Evolutionary conservation across 2,329 filamentous ascomycete genomes (phyloP).

Genomic region (Cladophialophora bantiana): DNA sequence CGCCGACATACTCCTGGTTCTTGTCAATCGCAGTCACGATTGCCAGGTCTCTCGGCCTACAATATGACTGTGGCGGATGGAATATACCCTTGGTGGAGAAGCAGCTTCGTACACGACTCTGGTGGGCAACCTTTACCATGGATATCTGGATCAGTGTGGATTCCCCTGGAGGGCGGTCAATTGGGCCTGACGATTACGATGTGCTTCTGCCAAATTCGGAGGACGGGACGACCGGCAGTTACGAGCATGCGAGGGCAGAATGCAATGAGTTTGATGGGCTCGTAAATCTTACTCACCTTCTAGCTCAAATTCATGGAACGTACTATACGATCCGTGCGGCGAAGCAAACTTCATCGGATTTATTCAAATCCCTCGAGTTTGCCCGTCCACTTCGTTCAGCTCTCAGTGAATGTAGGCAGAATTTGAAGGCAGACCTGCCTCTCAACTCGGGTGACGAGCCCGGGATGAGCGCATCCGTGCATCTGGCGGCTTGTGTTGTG

Average conservation of each 20-base stretch:
- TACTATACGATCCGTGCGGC: slow-evolving; percentile 24
- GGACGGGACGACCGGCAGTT: background rate
- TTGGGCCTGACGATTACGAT: slow-evolving; percentile 23
- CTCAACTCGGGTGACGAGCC: slow-evolving; percentile 14
- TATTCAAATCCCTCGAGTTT: slow-evolving; percentile 27
- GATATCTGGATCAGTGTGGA: slow-evolving; percentile 52
- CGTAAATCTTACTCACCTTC: slow-evolving; percentile 12
- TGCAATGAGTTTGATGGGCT: slow-evolving; percentile 17
- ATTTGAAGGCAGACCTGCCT: slow-evolving; percentile 12
- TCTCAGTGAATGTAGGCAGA: slow-evolving; percentile 26
- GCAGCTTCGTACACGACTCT: slow-evolving; percentile 52
- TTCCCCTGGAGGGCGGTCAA: slow-evolving; percentile 25
- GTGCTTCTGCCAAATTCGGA: slow-evolving; percentile 5
- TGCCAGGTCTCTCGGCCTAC: slow-evolving; percentile 60
- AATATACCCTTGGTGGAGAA: slow-evolving; percentile 51
- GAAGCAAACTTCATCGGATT: slow-evolving; percentile 14
- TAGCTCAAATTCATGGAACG: slow-evolving; percentile 21
- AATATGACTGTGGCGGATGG: slow-evolving; percentile 54
- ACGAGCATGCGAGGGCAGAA: background rate
- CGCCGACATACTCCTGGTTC: slow-evolving; percentile 53
- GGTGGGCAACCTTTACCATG: slow-evolving; percentile 54
- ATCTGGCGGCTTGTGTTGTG: slow-evolving; percentile 18
- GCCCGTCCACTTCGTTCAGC: slow-evolving; percentile 23
- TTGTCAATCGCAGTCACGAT: slow-evolving; percentile 62
- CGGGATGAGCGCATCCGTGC: slow-evolving; percentile 21